A percentile compares a stretch with the other conserved stretches of the same genome.
Conservation (phyloP, 768 basidiomycete genomes). For the Tylopilus intermedius region DNA sequence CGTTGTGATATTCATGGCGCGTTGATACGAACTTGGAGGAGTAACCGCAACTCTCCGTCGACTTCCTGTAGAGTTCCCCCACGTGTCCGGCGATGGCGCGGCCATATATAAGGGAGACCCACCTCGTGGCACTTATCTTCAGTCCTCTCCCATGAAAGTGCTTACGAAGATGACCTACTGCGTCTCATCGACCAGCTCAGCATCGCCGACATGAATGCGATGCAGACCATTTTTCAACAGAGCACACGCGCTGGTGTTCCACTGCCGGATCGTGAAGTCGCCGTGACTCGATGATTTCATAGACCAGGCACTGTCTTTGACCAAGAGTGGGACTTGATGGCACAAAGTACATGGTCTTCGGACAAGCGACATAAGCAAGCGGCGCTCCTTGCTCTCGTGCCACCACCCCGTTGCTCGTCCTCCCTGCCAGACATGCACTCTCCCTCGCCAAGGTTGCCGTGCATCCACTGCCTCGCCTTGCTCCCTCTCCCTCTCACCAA, state of each 20-base stretch:
- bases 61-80: no score
- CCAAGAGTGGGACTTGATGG: constrained; percentile 9
- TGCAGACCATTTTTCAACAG: neutral
- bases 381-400: no score
- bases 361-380: no score
- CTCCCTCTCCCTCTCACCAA: no score
- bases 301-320: constrained; percentile 20
- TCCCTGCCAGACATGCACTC: no score
- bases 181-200: neutral
- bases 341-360: no score
- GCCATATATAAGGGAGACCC: constrained; percentile 2
- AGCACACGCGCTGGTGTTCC: neutral
- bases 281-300: constrained; percentile 18
- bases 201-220: neutral
- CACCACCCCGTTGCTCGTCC: no score
- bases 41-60: no score
- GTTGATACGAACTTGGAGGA: no score
- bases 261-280: constrained; percentile 22
- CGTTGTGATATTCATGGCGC: no score
- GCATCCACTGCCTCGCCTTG: no score
- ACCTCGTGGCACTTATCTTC: neutral
- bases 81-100: neutral
- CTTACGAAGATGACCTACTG: neutral
- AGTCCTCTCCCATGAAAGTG: neutral
- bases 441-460: no score